Percentiles rank a stretch among this genome's conserved stretches.
These are phyloP conservation scores for Ascochyta clinopodiicola DNA, from an alignment of 2,329 filamentous ascomycete species.

Conservation along the genomic window DNA sequence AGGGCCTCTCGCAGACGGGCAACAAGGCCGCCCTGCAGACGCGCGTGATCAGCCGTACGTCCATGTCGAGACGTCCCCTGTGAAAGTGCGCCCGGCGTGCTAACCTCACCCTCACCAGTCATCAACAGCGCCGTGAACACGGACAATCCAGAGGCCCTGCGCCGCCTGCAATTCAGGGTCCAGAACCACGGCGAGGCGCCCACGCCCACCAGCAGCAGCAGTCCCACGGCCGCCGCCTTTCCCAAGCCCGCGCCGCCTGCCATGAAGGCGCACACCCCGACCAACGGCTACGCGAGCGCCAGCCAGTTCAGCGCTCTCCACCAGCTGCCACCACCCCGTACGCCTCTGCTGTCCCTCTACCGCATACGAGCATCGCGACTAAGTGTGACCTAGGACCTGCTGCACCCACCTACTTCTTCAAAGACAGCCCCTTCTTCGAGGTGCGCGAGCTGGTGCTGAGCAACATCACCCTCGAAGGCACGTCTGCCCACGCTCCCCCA, in stretches of 20 bases:
- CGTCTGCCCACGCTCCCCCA: slow-evolving; percentile 53
- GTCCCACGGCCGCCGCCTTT: slow-evolving; percentile 27
- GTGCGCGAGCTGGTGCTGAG: slow-evolving; percentile 70
- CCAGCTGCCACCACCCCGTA: slow-evolving; percentile 27
- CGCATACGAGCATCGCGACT: slow-evolving; percentile 8
- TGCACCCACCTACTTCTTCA: slow-evolving; percentile 61
- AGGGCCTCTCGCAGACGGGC: slow-evolving; percentile 74
- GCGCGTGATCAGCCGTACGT: slow-evolving; percentile 80
- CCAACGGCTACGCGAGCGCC: slow-evolving; percentile 23
- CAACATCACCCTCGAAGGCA: slow-evolving; percentile 75
- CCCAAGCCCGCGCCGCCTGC: slow-evolving; percentile 25
- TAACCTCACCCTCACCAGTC: slow-evolving; percentile 44
- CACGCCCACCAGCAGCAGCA: slow-evolving; percentile 27
- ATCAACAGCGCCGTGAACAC: slow-evolving; percentile 44
- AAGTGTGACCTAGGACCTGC: slow-evolving; percentile 38
- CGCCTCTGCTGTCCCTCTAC: slow-evolving; percentile 4
- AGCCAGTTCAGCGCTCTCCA: slow-evolving; percentile 13
- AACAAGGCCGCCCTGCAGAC: slow-evolving; percentile 83
- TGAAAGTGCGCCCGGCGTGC: slow-evolving; percentile 8
- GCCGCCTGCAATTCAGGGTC: slow-evolving; percentile 50
- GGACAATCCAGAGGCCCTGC: slow-evolving; percentile 46
- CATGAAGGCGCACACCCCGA: slow-evolving; percentile 31
- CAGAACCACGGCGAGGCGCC: slow-evolving; percentile 50
- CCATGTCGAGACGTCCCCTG: slow-evolving; percentile 17
- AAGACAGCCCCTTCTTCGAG: slow-evolving; percentile 84